Conservation (phyloP, 805 yeast genomes). For the Pichia gijzeniarum region DNA sequence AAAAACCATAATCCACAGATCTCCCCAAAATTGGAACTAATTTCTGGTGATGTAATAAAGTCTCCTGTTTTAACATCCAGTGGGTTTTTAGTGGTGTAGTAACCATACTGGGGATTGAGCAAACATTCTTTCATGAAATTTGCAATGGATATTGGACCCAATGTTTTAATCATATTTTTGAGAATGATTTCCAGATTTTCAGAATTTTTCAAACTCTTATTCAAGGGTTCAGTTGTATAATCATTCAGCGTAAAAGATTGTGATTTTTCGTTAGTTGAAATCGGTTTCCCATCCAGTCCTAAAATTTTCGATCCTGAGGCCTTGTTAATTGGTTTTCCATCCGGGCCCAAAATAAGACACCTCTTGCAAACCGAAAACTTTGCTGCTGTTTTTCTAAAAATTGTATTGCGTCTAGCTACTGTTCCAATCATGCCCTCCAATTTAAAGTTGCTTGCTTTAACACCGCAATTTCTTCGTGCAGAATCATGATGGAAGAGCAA, state of each 20-base stretch:
- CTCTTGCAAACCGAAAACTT: background rate
- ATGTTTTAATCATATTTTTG: slow-evolving; percentile 47
- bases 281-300: slow-evolving; percentile 6
- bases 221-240: slow-evolving; percentile 1
- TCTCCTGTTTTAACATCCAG: slow-evolving; percentile 49
- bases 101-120: slow-evolving; percentile 70
- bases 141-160: slow-evolving; percentile 72
- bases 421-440: background rate
- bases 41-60: slow-evolving; percentile 81
- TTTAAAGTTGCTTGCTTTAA: no score
- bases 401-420: background rate
- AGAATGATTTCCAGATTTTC: slow-evolving; percentile 28
- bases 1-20: slow-evolving; percentile 71
- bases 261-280: background rate
- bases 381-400: background rate
- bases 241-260: slow-evolving; percentile 1
- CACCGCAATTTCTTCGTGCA: no score
- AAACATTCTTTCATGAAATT: slow-evolving; percentile 77
- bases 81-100: slow-evolving; percentile 74
- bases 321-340: slow-evolving; percentile 8
- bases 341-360: slow-evolving; percentile 7
- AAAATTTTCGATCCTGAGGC: background rate
- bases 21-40: slow-evolving; percentile 83
- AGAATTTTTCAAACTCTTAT: slow-evolving; percentile 3
- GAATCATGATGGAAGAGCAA: no score